Percentiles rank a stretch among this genome's conserved stretches.
phyloP scores from a whole-genome alignment of 495 filamentous ascomycete species.

The Symbiotaphrina buchneri region DNA sequence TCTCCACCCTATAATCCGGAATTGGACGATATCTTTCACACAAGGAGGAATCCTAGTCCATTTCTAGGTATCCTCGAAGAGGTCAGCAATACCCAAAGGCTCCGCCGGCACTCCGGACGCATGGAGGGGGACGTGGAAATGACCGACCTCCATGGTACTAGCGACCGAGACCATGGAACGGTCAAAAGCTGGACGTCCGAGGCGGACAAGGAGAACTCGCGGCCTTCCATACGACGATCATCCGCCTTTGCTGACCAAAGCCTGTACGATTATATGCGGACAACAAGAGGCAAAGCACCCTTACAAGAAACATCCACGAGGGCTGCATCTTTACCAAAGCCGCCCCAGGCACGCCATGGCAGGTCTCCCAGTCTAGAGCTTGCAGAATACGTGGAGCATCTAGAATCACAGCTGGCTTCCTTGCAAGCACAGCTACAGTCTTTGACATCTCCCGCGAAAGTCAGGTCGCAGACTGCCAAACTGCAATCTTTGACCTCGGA shows the following conservation, averaged over 20 bases:
- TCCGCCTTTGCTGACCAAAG: conserved; percentile 2
- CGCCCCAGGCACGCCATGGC: too few species aligned
- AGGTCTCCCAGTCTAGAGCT: conserved; percentile 4
- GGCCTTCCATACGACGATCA: neutral
- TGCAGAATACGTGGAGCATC: conserved; percentile 23
- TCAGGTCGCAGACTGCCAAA: conserved; percentile 15
- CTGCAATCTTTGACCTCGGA: conserved; percentile 15
- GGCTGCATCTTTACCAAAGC: too few species aligned
- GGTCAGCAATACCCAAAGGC: conserved; percentile 1
- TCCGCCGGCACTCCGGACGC: neutral
- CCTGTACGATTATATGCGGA: neutral
- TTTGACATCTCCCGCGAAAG: conserved; percentile 13
- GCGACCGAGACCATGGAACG: neutral
- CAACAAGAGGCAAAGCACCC: neutral
- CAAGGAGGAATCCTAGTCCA: too few species aligned
- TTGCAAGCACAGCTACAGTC: conserved; percentile 16
- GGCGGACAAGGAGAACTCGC: neutral
- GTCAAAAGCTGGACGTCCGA: neutral
- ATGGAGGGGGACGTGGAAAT: too few species aligned
- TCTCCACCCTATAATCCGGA: too few species aligned
- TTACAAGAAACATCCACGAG: too few species aligned
- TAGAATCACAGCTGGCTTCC: conserved; percentile 21
- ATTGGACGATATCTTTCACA: too few species aligned
- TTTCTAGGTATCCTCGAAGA: conserved; percentile 4
- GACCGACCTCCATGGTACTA: too few species aligned